These are phyloP conservation scores for Suillus sp. DNA, from an alignment of 768 basidiomycete species.

Conservation along the genomic window DNA sequence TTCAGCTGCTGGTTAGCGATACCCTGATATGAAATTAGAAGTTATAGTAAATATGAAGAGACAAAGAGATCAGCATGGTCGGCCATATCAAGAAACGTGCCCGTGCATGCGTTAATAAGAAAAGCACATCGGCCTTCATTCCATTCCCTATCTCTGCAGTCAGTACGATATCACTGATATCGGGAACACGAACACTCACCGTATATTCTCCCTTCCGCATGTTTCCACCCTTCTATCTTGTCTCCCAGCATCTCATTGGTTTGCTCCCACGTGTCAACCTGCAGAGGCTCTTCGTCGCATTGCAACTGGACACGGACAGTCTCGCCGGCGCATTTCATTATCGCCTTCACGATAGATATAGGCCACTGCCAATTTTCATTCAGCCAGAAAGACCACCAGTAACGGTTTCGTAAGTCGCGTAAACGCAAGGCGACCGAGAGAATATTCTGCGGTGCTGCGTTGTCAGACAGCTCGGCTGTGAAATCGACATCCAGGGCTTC, in stretches of 20 bases:
- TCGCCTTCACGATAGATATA: conserved; percentile 2
- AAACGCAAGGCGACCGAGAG: conserved; percentile 1
- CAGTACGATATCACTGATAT: background rate
- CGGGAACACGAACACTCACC: background rate
- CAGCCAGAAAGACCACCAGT: conserved; percentile 6
- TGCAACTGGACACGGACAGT: background rate
- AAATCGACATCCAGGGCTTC: background rate
- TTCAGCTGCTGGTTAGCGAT: background rate
- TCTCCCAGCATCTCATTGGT: background rate
- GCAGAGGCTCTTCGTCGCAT: background rate
- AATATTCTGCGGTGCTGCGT: background rate
- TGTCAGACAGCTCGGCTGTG: background rate
- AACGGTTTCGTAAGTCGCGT: background rate
- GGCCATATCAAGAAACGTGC: background rate
- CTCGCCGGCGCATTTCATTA: background rate
- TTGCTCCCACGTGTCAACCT: background rate
- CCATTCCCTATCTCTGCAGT: background rate
- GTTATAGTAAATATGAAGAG: background rate
- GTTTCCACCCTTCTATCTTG: background rate
- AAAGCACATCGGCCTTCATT: background rate
- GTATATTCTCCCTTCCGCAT: conserved; percentile 2
- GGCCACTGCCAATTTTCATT: conserved; percentile 5
- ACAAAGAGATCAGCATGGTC: background rate
- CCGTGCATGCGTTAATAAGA: background rate
- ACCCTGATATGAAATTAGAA: background rate